These are phyloP conservation scores for Coprinellus micaceus DNA, from an alignment of 768 basidiomycete genomes.

Conservation along the genomic window DNA sequence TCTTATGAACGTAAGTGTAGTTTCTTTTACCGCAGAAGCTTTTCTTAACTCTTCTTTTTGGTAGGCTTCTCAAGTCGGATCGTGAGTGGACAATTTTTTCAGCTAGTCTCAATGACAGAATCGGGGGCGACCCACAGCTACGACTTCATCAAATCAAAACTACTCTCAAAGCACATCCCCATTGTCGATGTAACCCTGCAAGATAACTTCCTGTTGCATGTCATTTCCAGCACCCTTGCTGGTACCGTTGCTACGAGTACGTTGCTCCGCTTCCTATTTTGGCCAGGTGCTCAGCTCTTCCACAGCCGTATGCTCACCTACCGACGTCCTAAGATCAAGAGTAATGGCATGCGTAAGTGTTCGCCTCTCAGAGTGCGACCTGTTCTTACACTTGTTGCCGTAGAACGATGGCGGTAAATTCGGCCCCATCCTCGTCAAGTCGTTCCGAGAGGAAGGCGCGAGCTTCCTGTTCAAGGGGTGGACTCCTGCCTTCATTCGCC, in stretches of 20 bases:
- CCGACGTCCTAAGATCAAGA: constrained; percentile 72
- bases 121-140: constrained; percentile 48
- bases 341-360: constrained; percentile 69
- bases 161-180: constrained; percentile 52
- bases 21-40: constrained; percentile 8
- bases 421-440: constrained; percentile 50
- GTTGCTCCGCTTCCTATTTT: constrained; percentile 19
- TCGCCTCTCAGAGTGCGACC: constrained; percentile 3
- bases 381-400: constrained; percentile 3
- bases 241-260: constrained; percentile 77
- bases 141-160: constrained; percentile 65
- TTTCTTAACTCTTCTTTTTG: neutral
- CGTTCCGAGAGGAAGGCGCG: constrained; percentile 69
- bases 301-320: constrained; percentile 73
- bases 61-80: constrained; percentile 78
- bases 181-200: constrained; percentile 56
- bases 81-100: constrained; percentile 48
- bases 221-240: constrained; percentile 62
- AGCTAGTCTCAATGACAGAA: neutral
- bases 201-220: constrained; percentile 66
- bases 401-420: constrained; percentile 52
- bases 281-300: constrained; percentile 10
- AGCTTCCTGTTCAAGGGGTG: constrained; percentile 84
- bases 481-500: constrained; percentile 82
- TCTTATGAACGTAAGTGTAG: constrained; percentile 65